Evolutionary conservation across 345 rosid genomes (phyloP).

Genomic region (Syzygium jambos): DNA sequence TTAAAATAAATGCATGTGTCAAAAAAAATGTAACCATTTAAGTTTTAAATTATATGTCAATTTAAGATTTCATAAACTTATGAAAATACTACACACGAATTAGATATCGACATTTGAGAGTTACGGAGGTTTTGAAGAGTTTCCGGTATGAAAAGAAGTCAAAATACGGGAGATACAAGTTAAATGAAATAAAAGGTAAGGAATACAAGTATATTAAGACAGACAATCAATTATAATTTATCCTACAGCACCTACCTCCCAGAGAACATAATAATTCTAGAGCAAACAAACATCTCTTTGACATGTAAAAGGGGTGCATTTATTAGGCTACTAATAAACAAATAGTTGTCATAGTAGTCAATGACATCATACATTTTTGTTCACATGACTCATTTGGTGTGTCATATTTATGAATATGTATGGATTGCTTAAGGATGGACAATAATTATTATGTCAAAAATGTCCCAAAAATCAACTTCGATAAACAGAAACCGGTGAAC

Average conservation of each 20-base stretch:
- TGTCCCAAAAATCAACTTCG: not conserved
- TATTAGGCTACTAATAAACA: not conserved
- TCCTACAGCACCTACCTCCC: not conserved
- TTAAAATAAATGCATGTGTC: not conserved
- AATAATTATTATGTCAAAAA: not conserved
- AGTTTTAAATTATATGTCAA: not conserved
- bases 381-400: not conserved
- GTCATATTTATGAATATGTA: not conserved
- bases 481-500: not conserved
- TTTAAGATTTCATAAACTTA: not conserved
- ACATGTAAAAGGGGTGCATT: not conserved
- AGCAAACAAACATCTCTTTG: not conserved
- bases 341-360: not conserved
- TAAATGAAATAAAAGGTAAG: not conserved
- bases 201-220: not conserved
- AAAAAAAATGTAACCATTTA: not conserved
- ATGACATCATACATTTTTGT: not conserved
- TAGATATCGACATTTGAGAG: not conserved
- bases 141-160: not conserved
- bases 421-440: not conserved
- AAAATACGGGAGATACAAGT: not conserved
- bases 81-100: not conserved
- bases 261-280: not conserved
- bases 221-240: not conserved
- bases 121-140: not conserved